These are phyloP conservation scores for Phytophthora pini DNA, from an alignment of 352 stramenopile species.

Conservation along the genomic window DNA sequence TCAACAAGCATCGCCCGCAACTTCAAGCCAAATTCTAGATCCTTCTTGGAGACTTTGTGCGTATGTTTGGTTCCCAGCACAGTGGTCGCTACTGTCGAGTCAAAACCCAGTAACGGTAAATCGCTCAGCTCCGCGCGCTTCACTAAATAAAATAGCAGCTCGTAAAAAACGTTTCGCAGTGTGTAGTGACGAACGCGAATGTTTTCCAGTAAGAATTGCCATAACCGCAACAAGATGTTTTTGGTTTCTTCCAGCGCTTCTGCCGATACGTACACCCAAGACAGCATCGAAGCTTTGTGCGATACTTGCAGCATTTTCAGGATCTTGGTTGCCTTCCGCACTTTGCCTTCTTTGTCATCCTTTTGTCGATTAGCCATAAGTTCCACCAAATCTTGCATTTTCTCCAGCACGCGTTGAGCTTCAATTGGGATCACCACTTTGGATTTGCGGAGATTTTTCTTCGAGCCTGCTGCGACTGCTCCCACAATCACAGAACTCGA, in stretches of 20 bases:
- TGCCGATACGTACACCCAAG: constrained; percentile 86
- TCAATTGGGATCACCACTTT: constrained; percentile 88
- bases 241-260: constrained; percentile 89
- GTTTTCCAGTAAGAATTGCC: constrained; percentile 91
- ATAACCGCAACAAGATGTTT: constrained; percentile 83
- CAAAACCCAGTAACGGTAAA: constrained; percentile 82
- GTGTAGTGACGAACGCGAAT: constrained; percentile 92
- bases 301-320: constrained; percentile 91
- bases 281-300: constrained; percentile 91
- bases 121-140: constrained; percentile 89
- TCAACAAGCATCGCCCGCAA: constrained; percentile 89
- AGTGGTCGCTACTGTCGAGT: constrained; percentile 72
- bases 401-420: constrained; percentile 88
- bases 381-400: constrained; percentile 90
- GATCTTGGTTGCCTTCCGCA: constrained; percentile 91
- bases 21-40: constrained; percentile 87
- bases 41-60: constrained; percentile 80
- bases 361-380: constrained; percentile 89
- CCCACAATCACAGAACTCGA: constrained; percentile 90
- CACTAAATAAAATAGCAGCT: constrained; percentile 89
- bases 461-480: constrained; percentile 49
- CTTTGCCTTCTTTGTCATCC: constrained; percentile 90
- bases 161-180: constrained; percentile 90
- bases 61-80: constrained; percentile 73
- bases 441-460: constrained; percentile 69